Evolutionary conservation across 140 eudicot species (phyloP).

Genomic region (Erigeron philadelphicus): DNA sequence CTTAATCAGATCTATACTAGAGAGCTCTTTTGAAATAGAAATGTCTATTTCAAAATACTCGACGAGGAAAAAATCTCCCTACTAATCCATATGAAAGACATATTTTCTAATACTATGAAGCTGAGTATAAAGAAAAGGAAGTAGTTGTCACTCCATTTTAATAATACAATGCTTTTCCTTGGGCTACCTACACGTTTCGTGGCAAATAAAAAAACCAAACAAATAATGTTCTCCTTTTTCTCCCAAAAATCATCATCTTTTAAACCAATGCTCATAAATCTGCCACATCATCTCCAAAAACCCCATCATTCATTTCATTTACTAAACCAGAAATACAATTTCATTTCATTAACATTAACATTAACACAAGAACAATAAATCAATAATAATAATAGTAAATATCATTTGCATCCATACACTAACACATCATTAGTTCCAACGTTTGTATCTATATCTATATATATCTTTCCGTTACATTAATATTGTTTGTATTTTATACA

Average conservation of each 20-base stretch:
- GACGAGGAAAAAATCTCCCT: too few relatives aligned
- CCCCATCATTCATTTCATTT: slow-evolving; percentile 10
- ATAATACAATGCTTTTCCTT: slow-evolving; percentile 9
- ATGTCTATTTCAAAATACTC: too few relatives aligned
- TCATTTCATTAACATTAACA: slow-evolving; percentile 10
- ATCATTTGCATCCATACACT: too few relatives aligned
- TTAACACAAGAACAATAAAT: background rate
- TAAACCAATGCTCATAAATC: slow-evolving; percentile 19
- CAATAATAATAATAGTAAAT: too few relatives aligned
- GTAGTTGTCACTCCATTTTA: too few relatives aligned
- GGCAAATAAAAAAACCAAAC: slow-evolving; percentile 23
- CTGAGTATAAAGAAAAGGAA: too few relatives aligned
- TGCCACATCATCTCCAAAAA: slow-evolving; percentile 26
- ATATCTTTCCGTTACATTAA: background rate
- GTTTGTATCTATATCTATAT: background rate
- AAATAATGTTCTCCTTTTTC: background rate
- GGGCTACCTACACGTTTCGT: slow-evolving; percentile 29
- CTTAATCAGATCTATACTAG: too few relatives aligned
- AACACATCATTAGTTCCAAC: too few relatives aligned
- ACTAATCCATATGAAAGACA: too few relatives aligned
- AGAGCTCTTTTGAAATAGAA: too few relatives aligned
- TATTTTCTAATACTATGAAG: too few relatives aligned
- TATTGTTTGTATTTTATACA: background rate
- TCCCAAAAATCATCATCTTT: background rate
- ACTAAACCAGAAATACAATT: background rate